phyloP scores from a whole-genome alignment of 1,284 basidiomycete genomes.

The Marasmius fiardii region DNA sequence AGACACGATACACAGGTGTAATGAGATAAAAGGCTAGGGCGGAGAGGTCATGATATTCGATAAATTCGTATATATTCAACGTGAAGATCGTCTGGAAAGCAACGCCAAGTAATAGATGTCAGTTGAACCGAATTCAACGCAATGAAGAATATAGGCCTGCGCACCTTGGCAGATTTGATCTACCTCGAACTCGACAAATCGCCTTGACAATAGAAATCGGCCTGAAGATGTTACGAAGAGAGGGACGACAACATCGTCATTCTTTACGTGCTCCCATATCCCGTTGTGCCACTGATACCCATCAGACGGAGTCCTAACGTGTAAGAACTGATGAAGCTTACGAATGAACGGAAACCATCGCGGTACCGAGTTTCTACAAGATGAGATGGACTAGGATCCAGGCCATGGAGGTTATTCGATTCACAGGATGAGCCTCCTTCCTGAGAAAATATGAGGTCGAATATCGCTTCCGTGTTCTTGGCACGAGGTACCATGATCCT shows the following conservation, averaged over 20 bases:
- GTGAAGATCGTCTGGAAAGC: not conserved
- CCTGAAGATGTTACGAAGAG: not conserved
- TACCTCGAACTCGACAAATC: not conserved
- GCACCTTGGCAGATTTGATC: not conserved
- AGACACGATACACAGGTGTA: too few relatives aligned
- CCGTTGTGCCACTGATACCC: not conserved
- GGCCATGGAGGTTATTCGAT: not conserved
- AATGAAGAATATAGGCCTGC: not conserved
- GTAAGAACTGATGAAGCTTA: not conserved
- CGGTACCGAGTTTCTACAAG: not conserved
- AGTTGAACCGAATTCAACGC: not conserved
- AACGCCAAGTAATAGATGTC: too few relatives aligned
- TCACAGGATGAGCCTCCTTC: not conserved
- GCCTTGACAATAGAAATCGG: not conserved
- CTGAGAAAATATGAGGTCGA: not conserved
- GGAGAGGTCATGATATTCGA: not conserved
- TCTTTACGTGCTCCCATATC: not conserved
- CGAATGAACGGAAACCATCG: not conserved
- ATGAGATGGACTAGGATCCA: not conserved
- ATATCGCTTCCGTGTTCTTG: not conserved
- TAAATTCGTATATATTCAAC: slow-evolving; percentile 3
- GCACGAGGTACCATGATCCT: not conserved
- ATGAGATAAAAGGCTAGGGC: too few relatives aligned
- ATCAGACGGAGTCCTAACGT: not conserved
- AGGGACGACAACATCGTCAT: not conserved